Conservation (phyloP, 139 green algal species). For the Spirogloea muscicola region DNA sequence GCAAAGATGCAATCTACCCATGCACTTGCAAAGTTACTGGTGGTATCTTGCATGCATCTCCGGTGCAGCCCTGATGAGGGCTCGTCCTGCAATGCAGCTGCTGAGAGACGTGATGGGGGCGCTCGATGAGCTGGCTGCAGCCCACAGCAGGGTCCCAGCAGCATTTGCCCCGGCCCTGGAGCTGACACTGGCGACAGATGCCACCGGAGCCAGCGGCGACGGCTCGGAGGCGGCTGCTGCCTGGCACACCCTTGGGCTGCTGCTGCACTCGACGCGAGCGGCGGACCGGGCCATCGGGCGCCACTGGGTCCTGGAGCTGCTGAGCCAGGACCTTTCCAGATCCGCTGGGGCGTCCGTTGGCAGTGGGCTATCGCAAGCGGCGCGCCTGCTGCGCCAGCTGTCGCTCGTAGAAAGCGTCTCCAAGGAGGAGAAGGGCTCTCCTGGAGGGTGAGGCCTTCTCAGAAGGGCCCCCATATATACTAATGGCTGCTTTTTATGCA, state of each 20-base stretch:
- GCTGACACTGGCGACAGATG: slow-evolving; percentile 16
- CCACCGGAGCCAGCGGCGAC: neutral
- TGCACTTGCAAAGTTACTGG: too few species aligned
- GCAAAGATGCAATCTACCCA: too few species aligned
- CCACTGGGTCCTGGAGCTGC: slow-evolving; percentile 27
- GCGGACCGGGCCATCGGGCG: slow-evolving; percentile 15
- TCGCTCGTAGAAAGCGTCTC: too few species aligned
- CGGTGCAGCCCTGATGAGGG: too few species aligned
- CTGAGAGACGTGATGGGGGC: neutral
- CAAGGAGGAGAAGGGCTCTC: too few species aligned
- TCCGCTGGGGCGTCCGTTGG: neutral
- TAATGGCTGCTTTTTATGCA: too few species aligned
- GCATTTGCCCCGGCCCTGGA: slow-evolving; percentile 7
- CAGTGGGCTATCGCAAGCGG: too few species aligned
- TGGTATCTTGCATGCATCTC: too few species aligned
- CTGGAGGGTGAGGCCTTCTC: too few species aligned
- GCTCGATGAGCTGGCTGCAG: slow-evolving; percentile 16
- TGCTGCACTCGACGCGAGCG: slow-evolving; percentile 31
- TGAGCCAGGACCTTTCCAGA: slow-evolving; percentile 10
- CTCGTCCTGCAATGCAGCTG: too few species aligned
- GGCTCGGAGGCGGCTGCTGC: neutral
- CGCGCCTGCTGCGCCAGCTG: too few species aligned
- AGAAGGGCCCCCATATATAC: too few species aligned
- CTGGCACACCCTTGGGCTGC: slow-evolving; percentile 19
- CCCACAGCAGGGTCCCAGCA: slow-evolving; percentile 7